A percentile compares a stretch with the other conserved stretches of the same genome.
Conservation (phyloP, 192 early-diverging fungal genomes). For the Backusella tarrabulga region DNA sequence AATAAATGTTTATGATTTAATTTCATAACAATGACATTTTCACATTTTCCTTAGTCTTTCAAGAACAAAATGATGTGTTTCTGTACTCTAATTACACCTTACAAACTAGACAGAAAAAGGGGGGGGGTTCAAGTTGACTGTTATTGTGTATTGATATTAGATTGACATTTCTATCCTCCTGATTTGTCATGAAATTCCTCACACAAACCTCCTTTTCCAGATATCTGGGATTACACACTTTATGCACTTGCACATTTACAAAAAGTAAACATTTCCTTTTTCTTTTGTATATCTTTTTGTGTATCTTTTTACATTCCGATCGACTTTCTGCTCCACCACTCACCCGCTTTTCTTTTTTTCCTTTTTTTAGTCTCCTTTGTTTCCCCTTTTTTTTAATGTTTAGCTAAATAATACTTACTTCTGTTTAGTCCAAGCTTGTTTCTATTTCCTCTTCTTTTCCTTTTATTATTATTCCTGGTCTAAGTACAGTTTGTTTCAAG, state of each 20-base stretch:
- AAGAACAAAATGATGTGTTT: neutral
- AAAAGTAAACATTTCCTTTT: neutral
- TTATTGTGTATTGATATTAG: neutral
- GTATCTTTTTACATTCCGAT: neutral
- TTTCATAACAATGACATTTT: neutral
- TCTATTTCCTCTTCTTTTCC: neutral
- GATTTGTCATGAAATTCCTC: neutral
- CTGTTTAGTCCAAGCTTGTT: neutral
- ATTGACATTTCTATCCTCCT: constrained; percentile 1
- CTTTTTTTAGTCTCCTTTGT: neutral
- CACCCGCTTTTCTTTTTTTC: constrained; percentile 8
- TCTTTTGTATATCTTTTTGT: neutral
- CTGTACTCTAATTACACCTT: neutral
- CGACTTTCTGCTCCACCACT: neutral
- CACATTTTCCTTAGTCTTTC: neutral
- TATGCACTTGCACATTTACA: neutral
- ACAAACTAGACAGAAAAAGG: neutral
- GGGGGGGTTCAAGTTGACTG: neutral
- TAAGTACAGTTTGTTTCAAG: neutral
- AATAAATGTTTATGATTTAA: neutral
- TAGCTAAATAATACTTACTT: neutral
- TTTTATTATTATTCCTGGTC: neutral
- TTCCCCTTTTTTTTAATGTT: constrained; percentile 8
- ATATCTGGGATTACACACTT: neutral
- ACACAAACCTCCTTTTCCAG: neutral